These are phyloP conservation scores for Dentipellis fragilis DNA, from an alignment of 768 basidiomycete species.

Conservation along the genomic window DNA sequence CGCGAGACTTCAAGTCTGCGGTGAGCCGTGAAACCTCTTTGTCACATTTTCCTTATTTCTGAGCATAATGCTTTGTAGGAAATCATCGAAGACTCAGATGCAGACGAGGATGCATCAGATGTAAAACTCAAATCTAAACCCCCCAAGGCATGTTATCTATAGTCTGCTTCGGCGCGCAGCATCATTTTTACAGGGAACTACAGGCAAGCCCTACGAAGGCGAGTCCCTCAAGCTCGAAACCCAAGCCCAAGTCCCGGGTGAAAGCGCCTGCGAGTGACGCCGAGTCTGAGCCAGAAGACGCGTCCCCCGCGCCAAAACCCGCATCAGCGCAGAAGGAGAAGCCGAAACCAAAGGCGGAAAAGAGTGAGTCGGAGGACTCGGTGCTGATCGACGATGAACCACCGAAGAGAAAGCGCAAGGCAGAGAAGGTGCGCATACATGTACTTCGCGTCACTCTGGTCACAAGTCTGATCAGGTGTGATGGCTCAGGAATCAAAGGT, in stretches of 20 bases:
- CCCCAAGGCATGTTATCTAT: neutral
- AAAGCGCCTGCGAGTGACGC: neutral
- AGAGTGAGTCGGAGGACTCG: neutral
- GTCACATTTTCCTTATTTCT: neutral
- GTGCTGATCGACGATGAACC: neutral
- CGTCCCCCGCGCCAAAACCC: neutral
- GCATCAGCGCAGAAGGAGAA: neutral
- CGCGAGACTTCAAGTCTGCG: neutral
- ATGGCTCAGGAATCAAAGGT: neutral
- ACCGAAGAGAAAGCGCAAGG: neutral
- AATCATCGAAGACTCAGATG: neutral
- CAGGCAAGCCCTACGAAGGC: neutral
- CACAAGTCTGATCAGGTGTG: neutral
- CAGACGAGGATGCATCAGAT: neutral
- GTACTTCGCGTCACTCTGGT: neutral
- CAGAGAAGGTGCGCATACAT: neutral
- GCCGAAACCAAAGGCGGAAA: neutral
- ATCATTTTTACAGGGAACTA: too few relatives aligned
- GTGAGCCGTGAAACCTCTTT: neutral
- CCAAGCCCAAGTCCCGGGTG: neutral
- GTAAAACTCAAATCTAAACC: neutral
- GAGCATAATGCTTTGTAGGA: neutral
- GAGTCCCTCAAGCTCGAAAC: neutral
- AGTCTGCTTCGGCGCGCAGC: too few relatives aligned
- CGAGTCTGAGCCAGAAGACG: neutral